phyloP scores from a whole-genome alignment of 2,329 filamentous ascomycete species.

The Trichoderma gracile region DNA sequence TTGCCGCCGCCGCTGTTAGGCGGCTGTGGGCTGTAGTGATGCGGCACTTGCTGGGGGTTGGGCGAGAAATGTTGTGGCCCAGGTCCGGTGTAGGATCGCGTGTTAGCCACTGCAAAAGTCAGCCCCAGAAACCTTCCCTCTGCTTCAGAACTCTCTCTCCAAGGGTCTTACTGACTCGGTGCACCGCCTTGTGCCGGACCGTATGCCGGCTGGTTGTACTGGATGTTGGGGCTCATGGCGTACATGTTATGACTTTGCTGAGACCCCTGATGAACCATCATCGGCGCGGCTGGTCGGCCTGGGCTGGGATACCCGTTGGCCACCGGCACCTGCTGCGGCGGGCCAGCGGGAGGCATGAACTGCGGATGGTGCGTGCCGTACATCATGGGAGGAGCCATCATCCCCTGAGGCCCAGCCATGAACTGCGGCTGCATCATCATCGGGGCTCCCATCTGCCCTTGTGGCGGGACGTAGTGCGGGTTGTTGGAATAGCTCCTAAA shows the following conservation, averaged over 20 bases:
- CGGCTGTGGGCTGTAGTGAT: constrained; percentile 62
- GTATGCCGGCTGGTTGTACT: constrained; percentile 74
- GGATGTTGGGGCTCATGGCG: constrained; percentile 73
- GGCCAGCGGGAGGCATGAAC: constrained; percentile 62
- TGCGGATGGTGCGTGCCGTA: constrained; percentile 65
- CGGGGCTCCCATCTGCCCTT: constrained; percentile 68
- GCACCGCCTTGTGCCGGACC: constrained; percentile 65
- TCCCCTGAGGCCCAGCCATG: constrained; percentile 70
- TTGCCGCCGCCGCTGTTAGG: constrained; percentile 57
- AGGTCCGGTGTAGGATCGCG: constrained; percentile 60
- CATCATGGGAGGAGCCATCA: constrained; percentile 77
- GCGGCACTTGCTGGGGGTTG: constrained; percentile 66
- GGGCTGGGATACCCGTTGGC: constrained; percentile 86
- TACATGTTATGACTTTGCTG: constrained; percentile 82
- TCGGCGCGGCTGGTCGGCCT: constrained; percentile 72
- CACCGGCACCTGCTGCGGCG: constrained; percentile 62
- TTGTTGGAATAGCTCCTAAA: constrained; percentile 71
- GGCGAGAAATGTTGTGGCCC: constrained; percentile 64
- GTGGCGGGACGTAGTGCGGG: constrained; percentile 69
- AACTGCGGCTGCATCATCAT: constrained; percentile 86
- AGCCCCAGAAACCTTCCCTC: constrained; percentile 34
- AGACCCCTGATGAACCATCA: constrained; percentile 94
- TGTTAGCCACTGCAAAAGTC: constrained; percentile 57
- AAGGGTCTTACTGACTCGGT: constrained; percentile 64
- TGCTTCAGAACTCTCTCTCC: constrained; percentile 9